phyloP scores from a whole-genome alignment of 306 rosid species.

The Oxytropis ochrocephala region DNA sequence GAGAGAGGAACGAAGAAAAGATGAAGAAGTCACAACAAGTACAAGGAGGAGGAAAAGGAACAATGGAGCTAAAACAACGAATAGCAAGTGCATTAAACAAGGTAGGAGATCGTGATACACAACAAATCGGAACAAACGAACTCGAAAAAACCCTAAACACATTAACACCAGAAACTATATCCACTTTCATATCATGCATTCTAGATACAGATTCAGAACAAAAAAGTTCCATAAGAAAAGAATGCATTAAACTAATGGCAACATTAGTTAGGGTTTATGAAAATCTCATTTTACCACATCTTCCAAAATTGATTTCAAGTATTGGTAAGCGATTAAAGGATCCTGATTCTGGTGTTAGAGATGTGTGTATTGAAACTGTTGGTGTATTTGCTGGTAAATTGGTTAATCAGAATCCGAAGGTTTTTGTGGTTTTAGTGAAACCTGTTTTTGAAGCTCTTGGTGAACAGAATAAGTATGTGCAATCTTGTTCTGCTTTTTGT shows the following conservation, averaged over 20 bases:
- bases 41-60: slow-evolving; percentile 27
- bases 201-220: slow-evolving; percentile 62
- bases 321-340: slow-evolving; percentile 69
- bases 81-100: slow-evolving; percentile 55
- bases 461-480: slow-evolving; percentile 76
- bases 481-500: slow-evolving; percentile 58
- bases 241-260: slow-evolving; percentile 56
- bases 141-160: slow-evolving; percentile 44
- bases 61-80: slow-evolving; percentile 53
- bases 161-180: slow-evolving; percentile 50
- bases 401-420: slow-evolving; percentile 22
- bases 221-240: slow-evolving; percentile 52
- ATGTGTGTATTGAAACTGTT: slow-evolving; percentile 55
- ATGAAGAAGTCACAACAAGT: slow-evolving; percentile 35
- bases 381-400: slow-evolving; percentile 44
- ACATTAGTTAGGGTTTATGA: slow-evolving; percentile 33
- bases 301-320: slow-evolving; percentile 52
- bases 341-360: slow-evolving; percentile 62
- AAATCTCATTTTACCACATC: slow-evolving; percentile 40
- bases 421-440: slow-evolving; percentile 46
- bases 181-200: slow-evolving; percentile 59
- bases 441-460: slow-evolving; percentile 77
- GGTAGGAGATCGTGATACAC: slow-evolving; percentile 78
- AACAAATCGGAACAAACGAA: slow-evolving; percentile 59
- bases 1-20: background rate